Base-by-base conservation (phyloP, 2,329 filamentous ascomycete species). In the Fusarium phyllophilum region DNA sequence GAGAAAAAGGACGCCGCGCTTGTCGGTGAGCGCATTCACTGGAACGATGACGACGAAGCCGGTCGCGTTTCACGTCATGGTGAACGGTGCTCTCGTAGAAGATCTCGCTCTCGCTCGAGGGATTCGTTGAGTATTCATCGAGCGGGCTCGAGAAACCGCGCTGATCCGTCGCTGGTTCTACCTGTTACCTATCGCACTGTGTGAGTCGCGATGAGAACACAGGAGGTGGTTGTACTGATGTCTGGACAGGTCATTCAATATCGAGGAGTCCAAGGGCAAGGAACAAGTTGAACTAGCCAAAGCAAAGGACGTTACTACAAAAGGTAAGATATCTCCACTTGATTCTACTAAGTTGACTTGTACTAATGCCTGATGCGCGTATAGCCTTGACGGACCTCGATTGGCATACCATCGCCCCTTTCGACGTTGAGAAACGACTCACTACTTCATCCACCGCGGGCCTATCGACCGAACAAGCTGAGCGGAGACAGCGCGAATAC, bases 241-340 rank as follows among this genome's bases (percentile, higher is more conserved):
- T 3, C 0, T n/a, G 4, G 4, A 38, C 13, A 67, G 64, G 0
- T 67, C 64, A 0, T 67, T 67, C 8, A 48, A 66, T 14, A 67
- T 67, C 1, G 64, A 67, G 22, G 64, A 67, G n/a, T 67, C 64
- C 6, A 67, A 67, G n/a, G 61, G 64, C 4, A 67, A 67, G 11
- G 49, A 67, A 4, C 61, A 66, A 15, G 51, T 20, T 17, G 44
- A 66, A 1, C 44, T 66, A 14, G 49, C 61, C 13, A 58, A 33
- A 3, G 64, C 51, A 5, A 67, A 48, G 2, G 64, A 67, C 4
- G 38, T 57, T 0, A 38, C 64, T 8, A 66, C 64, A 5, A 66
- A 59, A 41, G 61, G 64, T 58, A 2, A 51, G 26, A 1, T 9
- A 41, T 2, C 2, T 24, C 18, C 34, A 1, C 0, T 7, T 31